A percentile compares a stretch with the other conserved stretches of the same genome.
Evolutionary conservation across 2,329 filamentous ascomycete genomes (phyloP).

Genomic region (Pseudogymnoascus sp.): DNA sequence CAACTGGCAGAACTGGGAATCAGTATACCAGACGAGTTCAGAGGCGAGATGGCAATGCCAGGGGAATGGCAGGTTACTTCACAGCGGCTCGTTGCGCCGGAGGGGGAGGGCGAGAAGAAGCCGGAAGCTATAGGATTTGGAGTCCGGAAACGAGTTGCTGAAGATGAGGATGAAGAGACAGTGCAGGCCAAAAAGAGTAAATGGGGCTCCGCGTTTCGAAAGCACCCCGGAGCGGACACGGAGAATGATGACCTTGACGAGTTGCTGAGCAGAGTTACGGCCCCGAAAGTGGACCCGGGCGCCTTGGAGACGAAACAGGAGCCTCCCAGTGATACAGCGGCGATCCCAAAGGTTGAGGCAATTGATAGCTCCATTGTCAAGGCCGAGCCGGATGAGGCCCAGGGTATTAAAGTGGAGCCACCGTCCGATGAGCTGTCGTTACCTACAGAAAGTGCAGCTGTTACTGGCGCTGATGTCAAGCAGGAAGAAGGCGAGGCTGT

Average conservation of each 20-base stretch:
- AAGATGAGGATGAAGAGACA: slow-evolving; percentile 51
- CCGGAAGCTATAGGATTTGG: slow-evolving; percentile 39
- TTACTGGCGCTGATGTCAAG: slow-evolving; percentile 27
- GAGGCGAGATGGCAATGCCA: slow-evolving; percentile 74
- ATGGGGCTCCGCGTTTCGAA: slow-evolving; percentile 28
- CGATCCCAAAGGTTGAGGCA: not conserved
- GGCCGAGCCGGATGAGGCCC: not conserved
- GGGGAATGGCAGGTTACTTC: slow-evolving; percentile 73
- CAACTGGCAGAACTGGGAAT: slow-evolving; percentile 85
- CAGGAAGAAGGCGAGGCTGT: slow-evolving; percentile 23
- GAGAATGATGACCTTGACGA: slow-evolving; percentile 33
- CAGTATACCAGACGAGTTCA: slow-evolving; percentile 67
- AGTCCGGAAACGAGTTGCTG: slow-evolving; percentile 52
- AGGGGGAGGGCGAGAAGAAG: slow-evolving; percentile 36
- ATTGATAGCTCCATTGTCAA: not conserved
- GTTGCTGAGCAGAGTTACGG: slow-evolving; percentile 21
- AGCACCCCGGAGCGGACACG: slow-evolving; percentile 25
- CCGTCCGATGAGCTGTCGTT: slow-evolving; percentile 30
- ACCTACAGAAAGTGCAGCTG: slow-evolving; percentile 42
- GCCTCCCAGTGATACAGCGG: not conserved
- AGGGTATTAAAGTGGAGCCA: slow-evolving; percentile 20
- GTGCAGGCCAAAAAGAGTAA: slow-evolving; percentile 50
- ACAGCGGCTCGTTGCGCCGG: slow-evolving; percentile 28
- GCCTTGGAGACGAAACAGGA: slow-evolving; percentile 16
- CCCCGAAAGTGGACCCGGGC: slow-evolving; percentile 21